Evolutionary conservation across 805 yeast genomes (phyloP), one percentile per base, ranked within the genome.

Genomic region (Hanseniaspora mollemarum): DNA sequence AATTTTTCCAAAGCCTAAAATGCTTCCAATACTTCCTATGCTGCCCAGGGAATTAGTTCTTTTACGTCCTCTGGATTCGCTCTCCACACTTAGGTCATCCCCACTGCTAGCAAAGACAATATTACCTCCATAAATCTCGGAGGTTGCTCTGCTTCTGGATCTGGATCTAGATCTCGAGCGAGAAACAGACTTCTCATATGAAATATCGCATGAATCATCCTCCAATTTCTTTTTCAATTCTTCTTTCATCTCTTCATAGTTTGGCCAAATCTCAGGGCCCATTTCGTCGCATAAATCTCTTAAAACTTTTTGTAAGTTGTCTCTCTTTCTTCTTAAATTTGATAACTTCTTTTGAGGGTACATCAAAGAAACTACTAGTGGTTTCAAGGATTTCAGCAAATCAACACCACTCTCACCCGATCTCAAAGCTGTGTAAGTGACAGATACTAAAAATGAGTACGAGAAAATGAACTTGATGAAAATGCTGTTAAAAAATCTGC

Each of bases 391-490:
- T 62, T 87, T 87, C 63, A 83, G 75, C 43, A 84, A 73, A 62
- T 90, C 97, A 79, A 86, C 74, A 32, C 98, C 98, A 54, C 80
- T 83, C 61, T 92, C 98, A 49, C 98, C 97, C 53, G 87, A 78
- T 25, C 86, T 72, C 57, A 92, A 72, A 0, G 98, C 95, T n/a
- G 94, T 80, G 60, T 85, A 90, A 0, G 96, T 85, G 15, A 90
- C 78, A 26, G 74, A 62, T 1, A 76, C 86, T 49, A 92, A 80
- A 21, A 78, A 65, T n/a, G 79, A 58, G 64, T 85, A 84, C 22
- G 81, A 65, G 58, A 74, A 66, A 39, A 75, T 53, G 56, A 77
- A 77, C 3, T 79, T 62, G 54, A 64, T 35, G 51, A 52, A 43
- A 48, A 53, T 28, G 25, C 28, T 35, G 7, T 25, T 12, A 12